Percentiles rank a stretch among this genome's conserved stretches.
These are phyloP conservation scores for Trebouxia gelatinosa DNA, from an alignment of 163 green algal genomes.

Conservation along the genomic window DNA sequence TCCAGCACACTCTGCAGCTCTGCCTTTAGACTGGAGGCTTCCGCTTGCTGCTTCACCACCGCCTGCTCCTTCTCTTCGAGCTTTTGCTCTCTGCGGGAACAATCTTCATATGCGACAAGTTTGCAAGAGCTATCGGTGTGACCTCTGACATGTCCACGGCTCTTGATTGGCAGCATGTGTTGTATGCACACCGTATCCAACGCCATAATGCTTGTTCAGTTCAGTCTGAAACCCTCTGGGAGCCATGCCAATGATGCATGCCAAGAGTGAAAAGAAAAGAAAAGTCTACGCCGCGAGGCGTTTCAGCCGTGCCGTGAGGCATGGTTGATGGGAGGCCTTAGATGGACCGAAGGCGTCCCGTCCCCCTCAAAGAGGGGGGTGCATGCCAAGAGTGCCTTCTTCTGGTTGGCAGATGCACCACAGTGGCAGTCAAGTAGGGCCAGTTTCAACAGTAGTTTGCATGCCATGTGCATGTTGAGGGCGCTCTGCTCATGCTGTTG, in stretches of 20 bases:
- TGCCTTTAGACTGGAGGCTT: background rate
- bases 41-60: background rate
- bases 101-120: background rate
- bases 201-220: background rate
- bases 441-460: no score
- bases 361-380: no score
- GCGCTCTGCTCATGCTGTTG: background rate
- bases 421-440: no score
- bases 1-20: background rate
- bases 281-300: no score
- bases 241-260: no score
- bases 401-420: no score
- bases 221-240: background rate
- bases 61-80: slow-evolving; percentile 5
- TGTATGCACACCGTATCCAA: background rate
- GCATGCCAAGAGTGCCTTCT: no score
- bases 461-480: background rate
- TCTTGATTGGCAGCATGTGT: background rate
- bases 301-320: no score
- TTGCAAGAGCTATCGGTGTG: background rate
- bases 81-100: background rate
- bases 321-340: no score
- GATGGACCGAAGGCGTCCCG: no score
- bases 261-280: no score
- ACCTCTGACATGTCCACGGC: background rate